A percentile compares a stretch with the other conserved stretches of the same genome.
Conservation (phyloP, 257 asterid species). For the Primulina tabacum region DNA sequence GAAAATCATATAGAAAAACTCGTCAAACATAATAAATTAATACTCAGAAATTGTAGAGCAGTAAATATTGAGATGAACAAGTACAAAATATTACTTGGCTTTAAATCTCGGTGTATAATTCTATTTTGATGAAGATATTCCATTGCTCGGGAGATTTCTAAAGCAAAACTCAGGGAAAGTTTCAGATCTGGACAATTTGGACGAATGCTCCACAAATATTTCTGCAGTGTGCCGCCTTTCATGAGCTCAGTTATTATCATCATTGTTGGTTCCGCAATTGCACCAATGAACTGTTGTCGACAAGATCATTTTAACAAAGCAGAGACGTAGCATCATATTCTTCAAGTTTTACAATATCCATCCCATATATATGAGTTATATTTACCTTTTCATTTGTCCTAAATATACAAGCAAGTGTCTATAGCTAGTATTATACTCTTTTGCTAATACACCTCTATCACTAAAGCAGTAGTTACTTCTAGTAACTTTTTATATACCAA, state of each 20-base stretch:
- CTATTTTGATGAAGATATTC: slow-evolving; percentile 51
- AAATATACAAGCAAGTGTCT: no score
- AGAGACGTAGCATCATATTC: neutral
- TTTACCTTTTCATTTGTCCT: no score
- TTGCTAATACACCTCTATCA: no score
- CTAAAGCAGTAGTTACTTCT: no score
- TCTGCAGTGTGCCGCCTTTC: slow-evolving; percentile 69
- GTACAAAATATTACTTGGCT: slow-evolving; percentile 48
- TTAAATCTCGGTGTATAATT: slow-evolving; percentile 62
- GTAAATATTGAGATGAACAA: neutral
- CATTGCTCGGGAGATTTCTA: slow-evolving; percentile 62
- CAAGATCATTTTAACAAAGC: slow-evolving; percentile 12
- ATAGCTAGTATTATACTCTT: no score
- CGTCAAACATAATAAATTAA: neutral
- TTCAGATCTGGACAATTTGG: slow-evolving; percentile 49
- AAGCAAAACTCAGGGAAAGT: slow-evolving; percentile 46
- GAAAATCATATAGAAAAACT: neutral
- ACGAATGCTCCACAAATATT: slow-evolving; percentile 49
- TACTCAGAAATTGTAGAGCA: slow-evolving; percentile 10
- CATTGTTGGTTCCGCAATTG: slow-evolving; percentile 44
- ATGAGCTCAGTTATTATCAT: slow-evolving; percentile 57
- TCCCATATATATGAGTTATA: no score
- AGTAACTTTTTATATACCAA: no score
- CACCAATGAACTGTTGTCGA: slow-evolving; percentile 57
- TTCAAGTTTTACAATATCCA: neutral